These are phyloP conservation scores for Carex kokanica DNA, from an alignment of 176 grass and related monocot species.

Conservation along the genomic window DNA sequence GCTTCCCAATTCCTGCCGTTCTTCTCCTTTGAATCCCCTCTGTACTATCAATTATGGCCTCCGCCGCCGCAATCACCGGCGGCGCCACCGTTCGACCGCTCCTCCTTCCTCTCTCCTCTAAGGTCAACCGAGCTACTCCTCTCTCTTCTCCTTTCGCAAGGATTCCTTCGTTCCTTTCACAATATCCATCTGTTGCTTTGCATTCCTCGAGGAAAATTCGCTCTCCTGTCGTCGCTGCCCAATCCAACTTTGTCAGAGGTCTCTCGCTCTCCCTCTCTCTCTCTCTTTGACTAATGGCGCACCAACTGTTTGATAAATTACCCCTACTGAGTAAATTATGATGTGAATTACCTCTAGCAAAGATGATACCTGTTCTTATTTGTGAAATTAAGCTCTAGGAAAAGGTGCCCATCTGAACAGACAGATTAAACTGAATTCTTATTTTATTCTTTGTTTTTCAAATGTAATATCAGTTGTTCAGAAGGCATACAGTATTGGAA, in stretches of 20 bases:
- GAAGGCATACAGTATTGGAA: constrained; percentile 47
- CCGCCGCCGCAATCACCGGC: background rate
- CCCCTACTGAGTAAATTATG: background rate
- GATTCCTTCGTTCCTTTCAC: background rate
- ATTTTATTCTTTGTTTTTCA: background rate
- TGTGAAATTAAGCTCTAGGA: background rate
- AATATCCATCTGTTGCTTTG: constrained; percentile 6
- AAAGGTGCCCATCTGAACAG: background rate
- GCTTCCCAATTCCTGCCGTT: background rate
- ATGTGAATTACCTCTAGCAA: background rate
- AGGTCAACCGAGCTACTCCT: background rate
- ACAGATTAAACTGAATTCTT: background rate
- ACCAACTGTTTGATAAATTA: constrained; percentile 5
- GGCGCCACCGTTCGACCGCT: background rate
- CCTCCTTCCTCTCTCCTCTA: background rate
- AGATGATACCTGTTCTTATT: background rate
- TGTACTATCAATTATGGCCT: background rate
- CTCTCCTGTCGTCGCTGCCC: constrained; percentile 39
- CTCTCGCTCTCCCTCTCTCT: background rate
- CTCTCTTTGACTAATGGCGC: background rate
- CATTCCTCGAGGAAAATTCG: constrained; percentile 31
- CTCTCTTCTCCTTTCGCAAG: constrained; percentile 11
- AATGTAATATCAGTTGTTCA: constrained; percentile 48
- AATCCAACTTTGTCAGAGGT: constrained; percentile 29
- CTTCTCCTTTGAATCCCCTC: background rate